Percentiles rank a stretch among this genome's conserved stretches.
phyloP scores from a whole-genome alignment of 192 early-diverging fungal genomes.

The Coemansia sp. region DNA sequence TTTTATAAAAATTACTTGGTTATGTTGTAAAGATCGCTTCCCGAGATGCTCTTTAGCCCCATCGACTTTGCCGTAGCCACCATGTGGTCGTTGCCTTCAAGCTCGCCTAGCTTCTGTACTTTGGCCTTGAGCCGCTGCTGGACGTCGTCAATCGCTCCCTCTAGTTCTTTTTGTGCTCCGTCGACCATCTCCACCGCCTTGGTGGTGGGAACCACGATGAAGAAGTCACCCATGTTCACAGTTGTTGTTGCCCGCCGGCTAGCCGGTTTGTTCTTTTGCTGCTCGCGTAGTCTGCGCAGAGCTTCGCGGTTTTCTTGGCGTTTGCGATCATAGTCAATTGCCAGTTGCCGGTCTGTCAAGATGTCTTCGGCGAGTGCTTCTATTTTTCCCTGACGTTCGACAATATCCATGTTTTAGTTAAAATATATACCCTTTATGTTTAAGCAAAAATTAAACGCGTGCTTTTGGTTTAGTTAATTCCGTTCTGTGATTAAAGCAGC shows the following conservation, averaged over 20 bases:
- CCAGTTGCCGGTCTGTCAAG: conserved; percentile 44
- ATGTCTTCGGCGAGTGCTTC: conserved; percentile 50
- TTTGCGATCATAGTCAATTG: conserved; percentile 39
- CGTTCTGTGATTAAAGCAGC: background rate
- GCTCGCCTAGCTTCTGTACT: conserved; percentile 24
- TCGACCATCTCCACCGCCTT: conserved; percentile 39
- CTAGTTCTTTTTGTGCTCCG: conserved; percentile 43
- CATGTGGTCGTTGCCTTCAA: conserved; percentile 28
- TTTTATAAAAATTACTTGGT: background rate
- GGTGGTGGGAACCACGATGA: conserved; percentile 35
- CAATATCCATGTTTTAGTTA: conserved; percentile 22
- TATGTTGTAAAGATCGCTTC: conserved; percentile 17
- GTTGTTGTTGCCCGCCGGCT: conserved; percentile 28
- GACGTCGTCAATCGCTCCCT: conserved; percentile 40
- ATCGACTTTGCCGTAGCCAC: conserved; percentile 12
- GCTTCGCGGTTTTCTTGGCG: conserved; percentile 48
- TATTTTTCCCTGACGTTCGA: conserved; percentile 33
- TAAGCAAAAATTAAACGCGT: background rate
- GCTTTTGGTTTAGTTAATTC: background rate
- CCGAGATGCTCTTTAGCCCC: conserved; percentile 20
- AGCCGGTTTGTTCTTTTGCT: conserved; percentile 14
- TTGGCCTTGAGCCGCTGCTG: conserved; percentile 39
- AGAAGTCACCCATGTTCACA: conserved; percentile 55
- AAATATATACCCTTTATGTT: background rate
- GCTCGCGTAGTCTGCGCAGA: conserved; percentile 22